Evolutionary conservation across 2,329 filamentous ascomycete genomes (phyloP).

Genomic region (Trichoderma sp.): DNA sequence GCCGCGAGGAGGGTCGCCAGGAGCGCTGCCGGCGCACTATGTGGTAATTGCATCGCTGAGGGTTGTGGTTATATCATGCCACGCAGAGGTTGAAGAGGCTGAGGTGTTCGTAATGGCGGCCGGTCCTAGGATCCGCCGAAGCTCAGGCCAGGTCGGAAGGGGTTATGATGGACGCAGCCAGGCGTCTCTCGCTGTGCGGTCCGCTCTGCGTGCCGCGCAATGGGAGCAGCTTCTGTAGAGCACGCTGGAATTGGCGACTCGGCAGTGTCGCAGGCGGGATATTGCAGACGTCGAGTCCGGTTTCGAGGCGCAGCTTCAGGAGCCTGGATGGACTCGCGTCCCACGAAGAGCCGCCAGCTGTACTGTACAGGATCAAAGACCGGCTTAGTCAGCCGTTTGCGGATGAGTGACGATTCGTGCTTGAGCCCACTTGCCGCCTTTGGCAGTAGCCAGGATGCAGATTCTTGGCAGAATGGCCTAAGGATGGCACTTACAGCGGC

Average conservation of each 20-base stretch:
- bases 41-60: conserved; percentile 50
- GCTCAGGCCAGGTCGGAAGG: conserved; percentile 1
- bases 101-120: conserved; percentile 2
- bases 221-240: neutral
- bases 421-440: conserved; percentile 18
- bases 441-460: neutral
- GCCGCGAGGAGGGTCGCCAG: conserved; percentile 54
- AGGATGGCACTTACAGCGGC: neutral
- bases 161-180: conserved; percentile 21
- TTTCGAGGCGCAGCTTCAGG: conserved; percentile 17
- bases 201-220: neutral
- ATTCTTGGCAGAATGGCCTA: neutral
- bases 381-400: conserved; percentile 12
- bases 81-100: conserved; percentile 20
- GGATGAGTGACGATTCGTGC: neutral
- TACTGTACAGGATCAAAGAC: neutral
- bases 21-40: conserved; percentile 54
- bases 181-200: conserved; percentile 18
- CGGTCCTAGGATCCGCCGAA: neutral
- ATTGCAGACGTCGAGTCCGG: neutral
- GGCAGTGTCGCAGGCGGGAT: neutral
- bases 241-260: neutral
- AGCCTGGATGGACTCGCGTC: conserved; percentile 10
- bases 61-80: conserved; percentile 40
- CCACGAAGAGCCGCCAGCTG: conserved; percentile 5